Conservation (phyloP, 2,329 filamentous ascomycete species). For the Epichloe bromicola region DNA sequence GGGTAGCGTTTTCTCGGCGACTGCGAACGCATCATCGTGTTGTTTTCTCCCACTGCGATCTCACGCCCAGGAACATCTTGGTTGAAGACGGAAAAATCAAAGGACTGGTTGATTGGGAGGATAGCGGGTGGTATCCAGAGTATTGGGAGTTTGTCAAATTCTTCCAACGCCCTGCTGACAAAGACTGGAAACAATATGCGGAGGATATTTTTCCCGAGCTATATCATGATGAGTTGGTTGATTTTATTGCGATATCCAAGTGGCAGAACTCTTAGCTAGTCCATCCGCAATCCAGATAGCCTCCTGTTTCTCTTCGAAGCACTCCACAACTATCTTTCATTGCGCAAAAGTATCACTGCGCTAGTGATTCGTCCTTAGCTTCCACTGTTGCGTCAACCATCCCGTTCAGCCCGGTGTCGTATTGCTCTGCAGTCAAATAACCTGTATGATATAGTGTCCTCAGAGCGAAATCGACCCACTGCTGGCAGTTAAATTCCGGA, state of each 20-base stretch:
- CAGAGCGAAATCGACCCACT: constrained; percentile 4
- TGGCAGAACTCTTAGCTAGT: constrained; percentile 10
- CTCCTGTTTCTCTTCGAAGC: neutral
- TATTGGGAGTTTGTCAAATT: constrained; percentile 27
- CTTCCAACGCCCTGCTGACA: constrained; percentile 11
- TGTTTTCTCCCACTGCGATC: constrained; percentile 38
- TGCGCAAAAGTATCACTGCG: constrained; percentile 8
- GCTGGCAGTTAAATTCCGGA: constrained; percentile 7
- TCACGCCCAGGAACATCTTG: constrained; percentile 32
- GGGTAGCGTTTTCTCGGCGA: constrained; percentile 11
- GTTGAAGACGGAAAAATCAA: constrained; percentile 23
- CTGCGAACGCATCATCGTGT: constrained; percentile 16
- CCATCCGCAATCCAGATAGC: neutral
- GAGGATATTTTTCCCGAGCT: constrained; percentile 14
- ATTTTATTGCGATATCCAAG: constrained; percentile 12
- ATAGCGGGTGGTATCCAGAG: constrained; percentile 32
- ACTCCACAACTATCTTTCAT: neutral
- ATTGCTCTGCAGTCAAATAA: constrained; percentile 3
- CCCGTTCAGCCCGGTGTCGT: constrained; percentile 2
- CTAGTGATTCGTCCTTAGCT: constrained; percentile 3
- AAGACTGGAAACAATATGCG: constrained; percentile 13
- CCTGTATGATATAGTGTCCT: constrained; percentile 1
- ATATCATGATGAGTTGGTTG: constrained; percentile 15
- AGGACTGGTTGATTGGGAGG: constrained; percentile 35
- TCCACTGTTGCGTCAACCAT: constrained; percentile 7